Evolutionary conservation across 257 asterid species (phyloP).

Genomic region (Capsicum rhomboideum): DNA sequence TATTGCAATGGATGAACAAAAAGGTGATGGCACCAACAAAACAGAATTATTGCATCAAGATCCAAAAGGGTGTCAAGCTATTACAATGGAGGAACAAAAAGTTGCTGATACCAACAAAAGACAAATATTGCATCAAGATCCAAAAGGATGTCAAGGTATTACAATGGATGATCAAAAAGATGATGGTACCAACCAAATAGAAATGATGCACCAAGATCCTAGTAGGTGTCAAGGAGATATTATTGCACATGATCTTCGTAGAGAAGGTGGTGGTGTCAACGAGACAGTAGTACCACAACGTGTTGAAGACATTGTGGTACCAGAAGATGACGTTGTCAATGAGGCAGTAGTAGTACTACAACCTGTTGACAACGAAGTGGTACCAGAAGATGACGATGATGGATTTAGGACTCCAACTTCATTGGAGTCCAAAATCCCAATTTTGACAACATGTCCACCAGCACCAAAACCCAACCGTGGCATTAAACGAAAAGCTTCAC

Average conservation of each 20-base stretch:
- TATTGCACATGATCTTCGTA: not conserved
- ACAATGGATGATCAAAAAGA: not conserved
- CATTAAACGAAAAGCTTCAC: not conserved
- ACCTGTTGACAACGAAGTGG: not conserved
- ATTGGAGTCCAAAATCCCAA: slow-evolving; percentile 10
- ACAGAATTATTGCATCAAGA: not conserved
- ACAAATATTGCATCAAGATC: not conserved
- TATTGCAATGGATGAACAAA: not conserved
- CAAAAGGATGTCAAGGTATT: not conserved
- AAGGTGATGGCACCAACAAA: not conserved
- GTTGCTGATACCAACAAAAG: not conserved
- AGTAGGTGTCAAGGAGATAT: too few species aligned
- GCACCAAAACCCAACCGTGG: slow-evolving; percentile 2
- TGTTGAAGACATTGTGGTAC: not conserved
- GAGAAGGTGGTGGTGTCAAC: not conserved
- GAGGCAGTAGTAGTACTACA: not conserved
- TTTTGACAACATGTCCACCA: slow-evolving; percentile 3
- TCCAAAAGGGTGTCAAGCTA: not conserved
- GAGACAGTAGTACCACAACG: not conserved
- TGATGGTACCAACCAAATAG: not conserved
- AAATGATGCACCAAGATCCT: too few species aligned
- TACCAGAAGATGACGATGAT: slow-evolving; percentile 6
- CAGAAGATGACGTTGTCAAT: not conserved
- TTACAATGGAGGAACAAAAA: not conserved
- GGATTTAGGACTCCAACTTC: slow-evolving; percentile 18